Percentiles rank a stretch among this genome's conserved stretches.
Conservation (phyloP, 2,329 filamentous ascomycete species). For the Elsinoe necatrix region DNA sequence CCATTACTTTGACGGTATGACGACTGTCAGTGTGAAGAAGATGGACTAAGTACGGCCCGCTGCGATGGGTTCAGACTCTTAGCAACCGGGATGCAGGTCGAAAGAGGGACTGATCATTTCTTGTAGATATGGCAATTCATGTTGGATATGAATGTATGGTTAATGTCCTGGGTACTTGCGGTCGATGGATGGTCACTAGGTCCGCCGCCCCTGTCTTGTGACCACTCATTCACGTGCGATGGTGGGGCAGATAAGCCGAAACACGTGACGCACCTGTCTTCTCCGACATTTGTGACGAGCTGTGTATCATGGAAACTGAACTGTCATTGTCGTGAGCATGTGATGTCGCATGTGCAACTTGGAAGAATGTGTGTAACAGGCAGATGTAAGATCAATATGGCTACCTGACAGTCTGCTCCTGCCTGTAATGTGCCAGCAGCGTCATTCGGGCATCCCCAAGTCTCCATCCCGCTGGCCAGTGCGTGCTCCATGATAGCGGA, state of each 20-base stretch:
- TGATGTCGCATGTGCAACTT: background rate
- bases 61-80: background rate
- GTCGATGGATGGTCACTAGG: background rate
- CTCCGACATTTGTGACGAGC: background rate
- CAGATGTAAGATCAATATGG: background rate
- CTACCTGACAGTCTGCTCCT: background rate
- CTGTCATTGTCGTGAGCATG: background rate
- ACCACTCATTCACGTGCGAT: background rate
- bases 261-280: background rate
- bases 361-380: background rate
- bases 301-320: background rate
- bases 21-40: constrained; percentile 7
- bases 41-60: background rate
- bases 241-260: constrained; percentile 3
- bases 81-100: background rate
- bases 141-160: constrained; percentile 4
- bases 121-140: background rate
- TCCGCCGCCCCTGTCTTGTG: background rate
- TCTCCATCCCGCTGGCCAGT: constrained; percentile 8
- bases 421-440: background rate
- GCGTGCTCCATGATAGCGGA: constrained; percentile 7
- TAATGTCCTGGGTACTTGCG: background rate
- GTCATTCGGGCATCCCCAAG: background rate
- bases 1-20: constrained; percentile 14
- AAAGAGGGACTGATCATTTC: background rate